A percentile compares a stretch with the other conserved stretches of the same genome.
phyloP scores from a whole-genome alignment of 2,329 filamentous ascomycete genomes.

The Colletotrichum aenigma region DNA sequence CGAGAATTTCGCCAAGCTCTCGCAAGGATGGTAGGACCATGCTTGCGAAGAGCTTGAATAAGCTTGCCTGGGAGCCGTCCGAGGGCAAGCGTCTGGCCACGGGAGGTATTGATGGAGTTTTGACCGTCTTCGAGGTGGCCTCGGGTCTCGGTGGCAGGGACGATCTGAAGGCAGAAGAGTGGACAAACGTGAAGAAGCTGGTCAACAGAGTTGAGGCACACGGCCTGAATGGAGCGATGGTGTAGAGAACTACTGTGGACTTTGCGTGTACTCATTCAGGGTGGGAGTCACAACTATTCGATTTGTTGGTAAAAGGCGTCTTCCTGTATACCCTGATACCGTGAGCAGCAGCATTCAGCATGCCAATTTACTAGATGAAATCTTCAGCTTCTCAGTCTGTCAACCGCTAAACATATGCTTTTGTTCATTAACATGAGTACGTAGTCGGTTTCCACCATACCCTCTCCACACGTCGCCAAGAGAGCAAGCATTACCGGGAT shows the following conservation, averaged over 20 bases:
- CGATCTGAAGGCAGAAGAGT: conserved; percentile 83
- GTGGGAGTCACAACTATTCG: conserved; percentile 11
- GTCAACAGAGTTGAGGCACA: conserved; percentile 74
- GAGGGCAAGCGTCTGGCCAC: conserved; percentile 88
- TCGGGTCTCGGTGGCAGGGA: conserved; percentile 84
- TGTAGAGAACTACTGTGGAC: conserved; percentile 17
- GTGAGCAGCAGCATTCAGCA: conserved; percentile 1
- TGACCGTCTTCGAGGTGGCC: conserved; percentile 93
- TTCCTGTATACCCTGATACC: conserved; percentile 21
- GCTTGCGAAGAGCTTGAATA: conserved; percentile 88
- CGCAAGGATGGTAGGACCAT: conserved; percentile 70
- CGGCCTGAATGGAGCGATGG: conserved; percentile 53
- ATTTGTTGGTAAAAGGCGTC: conserved; percentile 16
- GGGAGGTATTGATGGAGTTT: conserved; percentile 87
- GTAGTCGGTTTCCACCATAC: not conserved
- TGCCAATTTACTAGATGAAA: not conserved
- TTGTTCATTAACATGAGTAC: not conserved
- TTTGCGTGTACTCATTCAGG: conserved; percentile 28
- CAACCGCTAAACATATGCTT: not conserved
- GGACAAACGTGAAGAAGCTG: conserved; percentile 90
- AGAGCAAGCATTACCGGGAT: not conserved
- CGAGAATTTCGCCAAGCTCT: conserved; percentile 74
- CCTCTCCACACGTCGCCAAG: not conserved
- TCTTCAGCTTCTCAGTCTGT: not conserved
- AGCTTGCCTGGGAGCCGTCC: conserved; percentile 89